phyloP scores from a whole-genome alignment of 2,329 filamentous ascomycete genomes.

The Fusarium sterilihyphosum region DNA sequence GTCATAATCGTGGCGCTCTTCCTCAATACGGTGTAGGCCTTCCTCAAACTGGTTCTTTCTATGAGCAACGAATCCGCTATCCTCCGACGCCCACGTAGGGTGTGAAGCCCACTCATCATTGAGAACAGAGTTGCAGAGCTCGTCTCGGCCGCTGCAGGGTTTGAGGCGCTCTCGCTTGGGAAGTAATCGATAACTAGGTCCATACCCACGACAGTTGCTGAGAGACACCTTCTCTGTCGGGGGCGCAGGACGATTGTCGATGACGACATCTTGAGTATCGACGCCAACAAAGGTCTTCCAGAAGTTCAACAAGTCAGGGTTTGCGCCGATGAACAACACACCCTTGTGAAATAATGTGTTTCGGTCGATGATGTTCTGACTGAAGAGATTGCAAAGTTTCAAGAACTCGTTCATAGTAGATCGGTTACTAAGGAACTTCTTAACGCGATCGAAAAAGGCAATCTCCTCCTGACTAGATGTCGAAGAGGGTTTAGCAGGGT shows the following conservation, averaged over 20 bases:
- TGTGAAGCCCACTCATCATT: conserved; percentile 99
- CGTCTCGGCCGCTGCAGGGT: conserved; percentile 91
- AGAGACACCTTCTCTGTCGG: conserved; percentile 87
- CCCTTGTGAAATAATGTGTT: conserved; percentile 85
- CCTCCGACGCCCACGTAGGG: conserved; percentile 98
- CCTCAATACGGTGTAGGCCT: conserved; percentile 92
- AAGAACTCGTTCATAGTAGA: conserved; percentile 94
- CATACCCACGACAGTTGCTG: conserved; percentile 94
- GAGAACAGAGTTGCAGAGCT: conserved; percentile 90
- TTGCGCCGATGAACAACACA: conserved; percentile 85
- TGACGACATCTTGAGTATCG: conserved; percentile 78
- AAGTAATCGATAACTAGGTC: conserved; percentile 92
- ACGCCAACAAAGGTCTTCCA: conserved; percentile 87
- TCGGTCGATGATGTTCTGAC: conserved; percentile 89
- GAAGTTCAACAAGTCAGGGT: conserved; percentile 86
- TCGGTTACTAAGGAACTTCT: conserved; percentile 95
- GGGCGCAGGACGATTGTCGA: conserved; percentile 80
- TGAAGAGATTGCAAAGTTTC: conserved; percentile 96
- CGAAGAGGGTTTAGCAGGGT: conserved; percentile 77
- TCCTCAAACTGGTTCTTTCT: conserved; percentile 97
- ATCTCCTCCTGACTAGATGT: conserved; percentile 87
- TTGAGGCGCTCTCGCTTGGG: conserved; percentile 92
- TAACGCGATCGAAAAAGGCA: conserved; percentile 93
- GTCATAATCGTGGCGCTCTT: conserved; percentile 98
- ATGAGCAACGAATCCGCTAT: conserved; percentile 96